A percentile compares a stretch with the other conserved stretches of the same genome.
Evolutionary conservation across 371 early-diverging fungal genomes (phyloP).

Genomic region (Lichtheimia ramosa): DNA sequence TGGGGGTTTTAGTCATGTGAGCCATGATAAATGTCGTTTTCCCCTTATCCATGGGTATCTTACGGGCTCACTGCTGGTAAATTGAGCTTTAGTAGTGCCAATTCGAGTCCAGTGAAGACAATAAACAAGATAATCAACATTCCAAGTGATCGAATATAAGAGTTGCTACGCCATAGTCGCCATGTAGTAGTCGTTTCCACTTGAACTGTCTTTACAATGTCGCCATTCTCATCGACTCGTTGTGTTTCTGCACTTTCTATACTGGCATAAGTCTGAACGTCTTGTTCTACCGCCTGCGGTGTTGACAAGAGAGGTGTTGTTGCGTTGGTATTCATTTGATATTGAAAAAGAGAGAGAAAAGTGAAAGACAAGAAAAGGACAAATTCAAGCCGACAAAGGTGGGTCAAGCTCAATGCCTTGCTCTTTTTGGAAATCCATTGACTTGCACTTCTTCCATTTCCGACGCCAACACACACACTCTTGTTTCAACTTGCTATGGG

Average conservation of each 20-base stretch:
- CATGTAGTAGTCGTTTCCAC: slow-evolving; percentile 8
- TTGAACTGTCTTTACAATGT: background rate
- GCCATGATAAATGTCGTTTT: too few species aligned
- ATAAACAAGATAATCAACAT: slow-evolving; percentile 30
- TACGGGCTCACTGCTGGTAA: slow-evolving; percentile 44
- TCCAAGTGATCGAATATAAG: slow-evolving; percentile 41
- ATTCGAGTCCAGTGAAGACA: slow-evolving; percentile 33
- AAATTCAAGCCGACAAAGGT: background rate
- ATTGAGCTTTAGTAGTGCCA: slow-evolving; percentile 31
- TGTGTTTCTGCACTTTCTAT: slow-evolving; percentile 1
- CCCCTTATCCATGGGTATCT: slow-evolving; percentile 4
- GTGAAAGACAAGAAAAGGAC: background rate
- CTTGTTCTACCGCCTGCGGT: slow-evolving; percentile 6
- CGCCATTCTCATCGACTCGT: background rate
- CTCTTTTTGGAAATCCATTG: background rate
- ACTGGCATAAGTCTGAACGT: background rate
- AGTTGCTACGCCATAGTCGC: slow-evolving; percentile 41
- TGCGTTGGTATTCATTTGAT: slow-evolving; percentile 1
- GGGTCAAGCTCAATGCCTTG: background rate
- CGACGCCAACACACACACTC: background rate
- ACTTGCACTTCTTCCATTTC: background rate
- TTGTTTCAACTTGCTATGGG: too few species aligned
- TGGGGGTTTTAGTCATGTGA: too few species aligned
- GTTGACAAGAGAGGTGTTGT: slow-evolving; percentile 11
- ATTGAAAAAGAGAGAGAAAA: background rate